These are phyloP conservation scores for Dendrocalamus sinicus DNA, from an alignment of 176 grass and related monocot genomes.

Conservation along the genomic window DNA sequence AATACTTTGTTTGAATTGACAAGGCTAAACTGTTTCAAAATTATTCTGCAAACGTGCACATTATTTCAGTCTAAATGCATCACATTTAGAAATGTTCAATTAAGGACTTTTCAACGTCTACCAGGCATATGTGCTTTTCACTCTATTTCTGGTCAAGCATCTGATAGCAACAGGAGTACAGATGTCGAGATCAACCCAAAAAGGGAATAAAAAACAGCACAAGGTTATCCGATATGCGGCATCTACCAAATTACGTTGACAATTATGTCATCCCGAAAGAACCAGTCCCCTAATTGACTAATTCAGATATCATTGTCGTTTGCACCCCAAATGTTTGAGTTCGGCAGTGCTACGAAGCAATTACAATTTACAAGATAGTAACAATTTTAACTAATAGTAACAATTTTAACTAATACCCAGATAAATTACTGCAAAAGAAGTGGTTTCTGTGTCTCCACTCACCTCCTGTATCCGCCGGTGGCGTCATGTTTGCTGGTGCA, in stretches of 20 bases:
- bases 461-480: slow-evolving; percentile 17
- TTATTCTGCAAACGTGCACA: not conserved
- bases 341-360: not conserved
- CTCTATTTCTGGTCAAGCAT: not conserved
- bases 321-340: not conserved
- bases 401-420: not conserved
- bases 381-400: too few relatives aligned
- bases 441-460: not conserved
- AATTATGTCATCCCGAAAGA: not conserved
- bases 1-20: not conserved
- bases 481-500: not conserved
- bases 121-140: not conserved
- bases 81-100: not conserved
- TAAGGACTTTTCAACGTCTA: not conserved
- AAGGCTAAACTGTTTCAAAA: not conserved
- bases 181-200: slow-evolving; percentile 4
- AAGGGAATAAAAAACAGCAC: not conserved
- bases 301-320: not conserved
- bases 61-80: not conserved
- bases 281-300: not conserved
- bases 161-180: slow-evolving; percentile 4
- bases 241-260: not conserved
- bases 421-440: not conserved
- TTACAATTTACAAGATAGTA: not conserved
- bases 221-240: not conserved